These are phyloP conservation scores for Hebeloma cylindrosporum DNA, from an alignment of 768 basidiomycete genomes.

Conservation along the genomic window DNA sequence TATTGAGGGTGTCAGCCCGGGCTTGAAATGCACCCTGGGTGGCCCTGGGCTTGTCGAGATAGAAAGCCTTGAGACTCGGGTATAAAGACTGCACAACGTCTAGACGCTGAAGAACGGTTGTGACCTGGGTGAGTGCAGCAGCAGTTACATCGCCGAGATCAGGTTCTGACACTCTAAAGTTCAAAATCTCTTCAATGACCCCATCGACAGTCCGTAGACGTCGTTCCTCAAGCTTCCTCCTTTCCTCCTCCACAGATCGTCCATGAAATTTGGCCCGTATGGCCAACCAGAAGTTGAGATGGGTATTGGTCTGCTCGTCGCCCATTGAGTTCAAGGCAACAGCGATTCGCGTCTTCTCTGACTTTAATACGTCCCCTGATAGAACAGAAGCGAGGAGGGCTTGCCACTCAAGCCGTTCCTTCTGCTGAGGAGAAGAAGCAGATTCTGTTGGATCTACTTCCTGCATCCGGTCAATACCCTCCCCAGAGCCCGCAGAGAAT, in stretches of 20 bases:
- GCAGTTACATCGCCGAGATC: constrained; percentile 36
- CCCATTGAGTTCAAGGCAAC: constrained; percentile 68
- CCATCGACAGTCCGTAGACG: constrained; percentile 77
- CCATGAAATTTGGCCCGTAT: constrained; percentile 85
- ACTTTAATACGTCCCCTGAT: constrained; percentile 90
- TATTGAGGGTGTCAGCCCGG: constrained; percentile 86
- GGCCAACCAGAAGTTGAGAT: constrained; percentile 83
- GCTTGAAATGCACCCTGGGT: constrained; percentile 65
- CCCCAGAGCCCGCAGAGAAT: constrained; percentile 35
- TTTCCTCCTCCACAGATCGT: constrained; percentile 79
- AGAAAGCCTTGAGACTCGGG: constrained; percentile 78
- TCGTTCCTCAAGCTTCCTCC: constrained; percentile 77
- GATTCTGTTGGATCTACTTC: constrained; percentile 68
- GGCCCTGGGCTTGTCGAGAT: constrained; percentile 73
- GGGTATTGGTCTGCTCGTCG: constrained; percentile 67
- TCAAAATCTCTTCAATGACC: constrained; percentile 79
- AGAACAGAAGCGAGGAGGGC: constrained; percentile 93
- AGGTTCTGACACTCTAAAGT: constrained; percentile 59
- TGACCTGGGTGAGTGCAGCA: constrained; percentile 61
- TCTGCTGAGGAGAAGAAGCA: constrained; percentile 69
- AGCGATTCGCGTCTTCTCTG: constrained; percentile 92
- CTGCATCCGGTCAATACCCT: constrained; percentile 48
- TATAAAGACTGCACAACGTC: constrained; percentile 87
- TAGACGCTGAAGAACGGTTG: constrained; percentile 67
- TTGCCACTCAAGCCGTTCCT: constrained; percentile 92